Evolutionary conservation across 2,329 filamentous ascomycete genomes (phyloP).

Genomic region (Fusarium subtropicale): DNA sequence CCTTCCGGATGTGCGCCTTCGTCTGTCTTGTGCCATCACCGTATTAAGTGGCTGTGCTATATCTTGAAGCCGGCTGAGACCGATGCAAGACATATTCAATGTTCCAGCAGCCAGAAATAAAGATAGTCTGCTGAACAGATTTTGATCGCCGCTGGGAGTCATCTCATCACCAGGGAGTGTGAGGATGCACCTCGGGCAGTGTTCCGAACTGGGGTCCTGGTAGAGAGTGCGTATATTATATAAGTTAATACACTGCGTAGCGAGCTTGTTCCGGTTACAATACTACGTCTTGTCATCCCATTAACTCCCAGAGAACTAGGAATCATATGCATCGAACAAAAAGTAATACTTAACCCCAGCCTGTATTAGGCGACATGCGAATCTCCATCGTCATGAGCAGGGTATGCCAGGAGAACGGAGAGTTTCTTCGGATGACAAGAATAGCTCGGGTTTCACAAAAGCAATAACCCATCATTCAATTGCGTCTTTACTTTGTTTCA

Average conservation of each 20-base stretch:
- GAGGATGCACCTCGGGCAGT: conserved; percentile 15
- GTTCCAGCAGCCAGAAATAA: not conserved
- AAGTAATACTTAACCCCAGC: not conserved
- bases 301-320: conserved; percentile 11
- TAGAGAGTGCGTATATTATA: not conserved
- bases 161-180: conserved; percentile 9
- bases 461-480: not conserved
- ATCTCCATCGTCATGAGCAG: not conserved
- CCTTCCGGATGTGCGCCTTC: not conserved
- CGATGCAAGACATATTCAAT: not conserved
- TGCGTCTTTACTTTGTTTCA: conserved; percentile 30
- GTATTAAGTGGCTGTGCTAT: not conserved
- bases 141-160: conserved; percentile 3
- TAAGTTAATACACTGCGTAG: not conserved
- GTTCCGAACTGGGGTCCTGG: not conserved
- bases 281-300: conserved; percentile 24
- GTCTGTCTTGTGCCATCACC: not conserved
- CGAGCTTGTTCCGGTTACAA: not conserved
- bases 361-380: conserved; percentile 3
- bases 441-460: not conserved
- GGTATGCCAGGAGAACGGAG: not conserved
- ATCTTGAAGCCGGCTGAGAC: not conserved
- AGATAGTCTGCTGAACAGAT: not conserved
- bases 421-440: conserved; percentile 2
- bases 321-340: not conserved